Evolutionary conservation across 306 rosid genomes (phyloP).

Genomic region (Gillenia trifoliata): DNA sequence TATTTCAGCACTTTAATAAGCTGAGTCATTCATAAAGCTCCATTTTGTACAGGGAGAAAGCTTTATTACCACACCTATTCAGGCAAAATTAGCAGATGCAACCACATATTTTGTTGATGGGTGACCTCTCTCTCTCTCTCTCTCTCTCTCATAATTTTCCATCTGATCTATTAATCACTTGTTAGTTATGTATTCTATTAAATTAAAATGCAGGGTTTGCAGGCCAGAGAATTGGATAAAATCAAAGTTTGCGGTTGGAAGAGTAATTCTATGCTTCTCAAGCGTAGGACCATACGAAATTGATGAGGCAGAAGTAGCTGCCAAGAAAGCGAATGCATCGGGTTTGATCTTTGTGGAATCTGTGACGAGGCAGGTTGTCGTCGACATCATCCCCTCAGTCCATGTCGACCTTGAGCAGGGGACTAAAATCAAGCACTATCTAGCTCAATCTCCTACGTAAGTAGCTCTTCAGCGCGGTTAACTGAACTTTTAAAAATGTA

Average conservation of each 20-base stretch:
- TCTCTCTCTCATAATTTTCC: not conserved
- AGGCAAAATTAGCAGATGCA: constrained; percentile 40
- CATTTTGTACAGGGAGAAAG: constrained; percentile 44
- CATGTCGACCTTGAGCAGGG: constrained; percentile 31
- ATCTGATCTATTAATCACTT: not conserved
- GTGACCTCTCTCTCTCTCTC: constrained; percentile 5
- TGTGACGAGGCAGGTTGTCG: constrained; percentile 16
- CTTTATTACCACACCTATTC: constrained; percentile 30
- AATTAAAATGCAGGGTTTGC: constrained; percentile 32
- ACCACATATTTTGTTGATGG: constrained; percentile 21
- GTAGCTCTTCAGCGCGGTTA: too few species aligned
- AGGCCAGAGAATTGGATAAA: not conserved
- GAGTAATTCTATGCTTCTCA: constrained; percentile 42
- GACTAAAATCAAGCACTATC: constrained; percentile 32
- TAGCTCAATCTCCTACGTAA: constrained; percentile 30
- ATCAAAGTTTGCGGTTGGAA: constrained; percentile 21
- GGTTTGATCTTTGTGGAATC: constrained; percentile 43
- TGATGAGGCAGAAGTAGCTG: constrained; percentile 29
- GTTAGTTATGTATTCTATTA: not conserved
- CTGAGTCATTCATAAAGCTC: not conserved
- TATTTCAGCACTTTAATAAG: not conserved
- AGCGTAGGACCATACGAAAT: constrained; percentile 22
- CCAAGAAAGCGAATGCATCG: constrained; percentile 26
- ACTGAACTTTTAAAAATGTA: too few species aligned
- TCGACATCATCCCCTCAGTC: constrained; percentile 35